phyloP scores from a whole-genome alignment of 202 grass and related monocot genomes.

The Schoenoplectus tabernaemontani region DNA sequence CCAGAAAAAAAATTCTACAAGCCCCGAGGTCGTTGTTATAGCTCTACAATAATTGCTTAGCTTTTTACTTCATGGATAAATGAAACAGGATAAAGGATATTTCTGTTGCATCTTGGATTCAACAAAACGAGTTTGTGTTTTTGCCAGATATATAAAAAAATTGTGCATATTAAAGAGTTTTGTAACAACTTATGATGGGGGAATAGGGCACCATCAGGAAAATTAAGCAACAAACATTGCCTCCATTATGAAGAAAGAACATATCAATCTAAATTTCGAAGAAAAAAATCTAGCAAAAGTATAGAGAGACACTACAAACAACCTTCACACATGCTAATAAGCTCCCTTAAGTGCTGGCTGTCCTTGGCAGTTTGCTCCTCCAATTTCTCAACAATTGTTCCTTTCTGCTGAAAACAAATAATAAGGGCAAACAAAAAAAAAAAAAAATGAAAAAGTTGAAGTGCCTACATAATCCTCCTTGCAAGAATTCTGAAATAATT shows the following conservation, averaged over 20 bases:
- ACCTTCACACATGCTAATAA: conserved; percentile 98
- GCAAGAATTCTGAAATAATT: background rate
- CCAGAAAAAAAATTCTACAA: background rate
- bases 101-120: background rate
- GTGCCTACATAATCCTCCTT: background rate
- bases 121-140: background rate
- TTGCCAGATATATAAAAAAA: too few species aligned
- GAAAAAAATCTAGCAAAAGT: conserved; percentile 9
- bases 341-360: conserved; percentile 66
- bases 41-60: background rate
- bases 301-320: conserved; percentile 15
- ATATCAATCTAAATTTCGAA: background rate
- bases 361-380: conserved; percentile 73
- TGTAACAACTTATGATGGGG: too few species aligned
- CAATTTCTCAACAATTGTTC: conserved; percentile 87
- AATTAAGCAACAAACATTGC: background rate
- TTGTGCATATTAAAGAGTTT: too few species aligned
- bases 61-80: background rate
- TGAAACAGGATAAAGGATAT: background rate
- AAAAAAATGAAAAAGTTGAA: background rate
- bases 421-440: background rate
- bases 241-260: background rate
- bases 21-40: background rate
- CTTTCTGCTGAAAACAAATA: conserved; percentile 54
- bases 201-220: too few species aligned